phyloP scores from a whole-genome alignment of 2,329 filamentous ascomycete genomes.

The Fusarium dlaminii region DNA sequence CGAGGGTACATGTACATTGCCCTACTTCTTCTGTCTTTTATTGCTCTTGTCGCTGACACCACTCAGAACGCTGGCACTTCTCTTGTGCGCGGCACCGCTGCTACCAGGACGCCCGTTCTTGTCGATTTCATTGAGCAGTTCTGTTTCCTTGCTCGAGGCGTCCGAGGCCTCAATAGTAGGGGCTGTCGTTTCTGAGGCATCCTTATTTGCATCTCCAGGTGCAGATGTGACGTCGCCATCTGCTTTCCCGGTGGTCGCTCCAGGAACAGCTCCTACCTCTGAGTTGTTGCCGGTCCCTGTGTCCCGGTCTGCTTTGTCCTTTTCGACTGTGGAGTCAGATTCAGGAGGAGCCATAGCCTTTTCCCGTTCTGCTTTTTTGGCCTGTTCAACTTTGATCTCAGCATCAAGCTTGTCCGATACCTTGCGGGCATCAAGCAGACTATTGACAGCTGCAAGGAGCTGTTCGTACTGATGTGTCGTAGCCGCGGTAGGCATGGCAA shows the following conservation, averaged over 20 bases:
- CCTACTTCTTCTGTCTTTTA: conserved; percentile 65
- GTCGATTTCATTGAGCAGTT: conserved; percentile 39
- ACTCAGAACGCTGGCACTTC: conserved; percentile 85
- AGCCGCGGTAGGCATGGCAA: conserved; percentile 78
- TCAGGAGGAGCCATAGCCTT: conserved; percentile 45
- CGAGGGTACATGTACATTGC: conserved; percentile 12
- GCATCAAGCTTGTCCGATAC: conserved; percentile 78
- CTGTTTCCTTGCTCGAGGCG: conserved; percentile 21
- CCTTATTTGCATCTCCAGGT: conserved; percentile 33
- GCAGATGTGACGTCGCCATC: conserved; percentile 14
- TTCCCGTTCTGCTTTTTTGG: conserved; percentile 64
- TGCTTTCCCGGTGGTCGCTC: conserved; percentile 13
- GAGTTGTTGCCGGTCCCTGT: conserved; percentile 18
- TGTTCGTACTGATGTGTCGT: conserved; percentile 78
- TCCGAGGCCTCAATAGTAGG: conserved; percentile 17
- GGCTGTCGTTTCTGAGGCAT: conserved; percentile 13
- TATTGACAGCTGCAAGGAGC: conserved; percentile 73
- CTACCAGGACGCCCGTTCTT: conserved; percentile 49
- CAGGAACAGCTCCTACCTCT: conserved; percentile 11
- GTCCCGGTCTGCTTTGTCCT: conserved; percentile 12
- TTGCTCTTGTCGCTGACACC: conserved; percentile 70
- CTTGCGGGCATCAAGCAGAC: conserved; percentile 78
- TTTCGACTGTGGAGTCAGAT: conserved; percentile 30
- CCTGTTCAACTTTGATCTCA: conserved; percentile 71
- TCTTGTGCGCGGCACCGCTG: conserved; percentile 68